These are phyloP conservation scores for Cicer arietinum DNA, from an alignment of 306 rosid species.

Conservation along the genomic window DNA sequence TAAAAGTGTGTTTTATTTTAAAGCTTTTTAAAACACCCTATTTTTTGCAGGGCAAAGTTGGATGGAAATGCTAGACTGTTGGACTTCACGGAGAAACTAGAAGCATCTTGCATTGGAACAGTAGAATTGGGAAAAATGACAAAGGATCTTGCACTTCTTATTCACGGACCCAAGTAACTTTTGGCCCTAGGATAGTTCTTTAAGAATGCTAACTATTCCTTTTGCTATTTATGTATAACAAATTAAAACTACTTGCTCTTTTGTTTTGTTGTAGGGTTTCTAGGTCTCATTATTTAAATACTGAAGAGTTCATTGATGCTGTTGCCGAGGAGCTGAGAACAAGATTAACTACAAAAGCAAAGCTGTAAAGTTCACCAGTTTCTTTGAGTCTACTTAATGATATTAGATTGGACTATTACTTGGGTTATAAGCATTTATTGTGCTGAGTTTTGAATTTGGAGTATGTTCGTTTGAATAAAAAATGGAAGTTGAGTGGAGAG, in stretches of 20 bases:
- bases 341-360: constrained; percentile 51
- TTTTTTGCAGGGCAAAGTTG: constrained; percentile 77
- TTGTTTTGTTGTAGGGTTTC: constrained; percentile 60
- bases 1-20: neutral
- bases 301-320: constrained; percentile 92
- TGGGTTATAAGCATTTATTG: neutral
- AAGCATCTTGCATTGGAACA: constrained; percentile 80
- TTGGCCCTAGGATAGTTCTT: constrained; percentile 32
- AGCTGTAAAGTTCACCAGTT: constrained; percentile 42
- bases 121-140: constrained; percentile 98
- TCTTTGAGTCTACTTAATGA: neutral
- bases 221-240: neutral
- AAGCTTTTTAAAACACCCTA: neutral
- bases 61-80: constrained; percentile 75
- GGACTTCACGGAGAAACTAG: constrained; percentile 79
- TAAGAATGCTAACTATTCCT: constrained; percentile 16
- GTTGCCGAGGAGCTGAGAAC: constrained; percentile 68
- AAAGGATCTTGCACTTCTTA: constrained; percentile 94
- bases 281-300: constrained; percentile 78
- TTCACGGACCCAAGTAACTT: constrained; percentile 85
- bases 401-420: neutral
- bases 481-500: constrained; percentile 22
- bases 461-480: constrained; percentile 7
- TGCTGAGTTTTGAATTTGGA: neutral
- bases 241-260: constrained; percentile 26